Evolutionary conservation across 2,329 filamentous ascomycete species (phyloP), one percentile per base, ranked within the genome.

Genomic region (Metarhizium sp.): DNA sequence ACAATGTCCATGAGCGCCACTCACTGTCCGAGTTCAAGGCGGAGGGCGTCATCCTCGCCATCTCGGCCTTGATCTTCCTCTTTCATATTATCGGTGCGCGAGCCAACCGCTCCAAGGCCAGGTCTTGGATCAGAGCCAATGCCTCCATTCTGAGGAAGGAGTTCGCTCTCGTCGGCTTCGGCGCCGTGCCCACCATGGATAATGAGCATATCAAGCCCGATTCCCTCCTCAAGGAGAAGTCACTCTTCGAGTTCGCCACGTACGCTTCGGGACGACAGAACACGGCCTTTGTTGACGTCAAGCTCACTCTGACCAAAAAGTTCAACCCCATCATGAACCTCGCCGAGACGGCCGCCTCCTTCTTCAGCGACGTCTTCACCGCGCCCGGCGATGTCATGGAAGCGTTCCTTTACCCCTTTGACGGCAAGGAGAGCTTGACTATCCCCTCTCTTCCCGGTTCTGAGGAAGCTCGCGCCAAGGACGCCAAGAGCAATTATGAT

Each of bases 231-330:
- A 90, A 87, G 75, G 90, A 97, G 78, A 94, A 89, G 75, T 87
- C 88, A 55, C 81, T 91, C 58, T 89, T 90, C 65, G 90, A 96
- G 73, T 97, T 86, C 73, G 76, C 86, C 55, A 85, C 87, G 11
- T 99, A 99, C 71, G 90, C 89, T 40, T 92, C 91, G 38, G 94
- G 94, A 55, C 84, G 94, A 63, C 88, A 92, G 78, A 99, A 99
- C 70, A 80, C 94, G 43, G 92, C 92, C 18, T 97, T 95, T 68
- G 73, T 92, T 65, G 92, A 99, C 66, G 76, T 95, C 69, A 89
- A 88, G 74, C 75, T 96, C 67, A 86, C 82, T 52, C 77, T 96
- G 61, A 78, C 84, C 67, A 95, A 94, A 78, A 83, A 90, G 64
- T 95, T 91, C 78, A 96, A 96, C 75, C 92, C 92, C 1, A 70